Evolutionary conservation across 1,284 basidiomycete genomes (phyloP), one percentile per base, ranked within the genome.

Genomic region (Inonotus obliquus): DNA sequence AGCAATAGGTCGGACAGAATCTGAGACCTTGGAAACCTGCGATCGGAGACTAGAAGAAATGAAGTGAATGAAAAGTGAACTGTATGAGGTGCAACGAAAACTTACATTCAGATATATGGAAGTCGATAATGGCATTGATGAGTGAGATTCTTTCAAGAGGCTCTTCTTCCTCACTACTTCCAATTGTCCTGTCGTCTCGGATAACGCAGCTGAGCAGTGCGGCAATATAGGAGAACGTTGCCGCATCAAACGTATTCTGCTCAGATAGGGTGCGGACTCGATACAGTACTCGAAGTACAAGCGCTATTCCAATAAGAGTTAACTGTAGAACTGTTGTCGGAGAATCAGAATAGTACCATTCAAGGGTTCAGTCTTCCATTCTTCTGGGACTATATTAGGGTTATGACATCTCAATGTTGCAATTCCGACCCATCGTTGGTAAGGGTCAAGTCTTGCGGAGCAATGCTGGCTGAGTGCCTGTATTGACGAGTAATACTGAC

Each of bases 101-200:
- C 86, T 68, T 70, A 93, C 94, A 96, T 77, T 94, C 89, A 53
- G 84, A 85, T 61, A 83, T 84, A 71, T 98, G 94, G 74, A 92
- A 94, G 63, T 84, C 87, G 67, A 99, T 84, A 65, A 97, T 85
- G 65, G 94, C 91, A 25, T 99, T 77, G 0, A 87, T 83, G 21
- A 99, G 80, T 9, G 92, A 82, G 6, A 97, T 80, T 73, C 98
- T 96, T 74, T 99, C 96, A 37, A 96, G 77, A 0, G 84, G 83
- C 65, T 90, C 87, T 55, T 96, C 94, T 66, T 89, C 83, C 58
- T 86, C 79, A 5, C 79, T 76, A 14, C 79, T 70, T 0, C 79
- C 79, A 19, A 69, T 74, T 11, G 96, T 77, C 0, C 92, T 94
- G 19, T 91, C 92, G 23, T 79, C 78, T 1, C 76, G 70, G 7